phyloP scores from a whole-genome alignment of 2,329 filamentous ascomycete genomes.

The Sporothrix euskadiensis region DNA sequence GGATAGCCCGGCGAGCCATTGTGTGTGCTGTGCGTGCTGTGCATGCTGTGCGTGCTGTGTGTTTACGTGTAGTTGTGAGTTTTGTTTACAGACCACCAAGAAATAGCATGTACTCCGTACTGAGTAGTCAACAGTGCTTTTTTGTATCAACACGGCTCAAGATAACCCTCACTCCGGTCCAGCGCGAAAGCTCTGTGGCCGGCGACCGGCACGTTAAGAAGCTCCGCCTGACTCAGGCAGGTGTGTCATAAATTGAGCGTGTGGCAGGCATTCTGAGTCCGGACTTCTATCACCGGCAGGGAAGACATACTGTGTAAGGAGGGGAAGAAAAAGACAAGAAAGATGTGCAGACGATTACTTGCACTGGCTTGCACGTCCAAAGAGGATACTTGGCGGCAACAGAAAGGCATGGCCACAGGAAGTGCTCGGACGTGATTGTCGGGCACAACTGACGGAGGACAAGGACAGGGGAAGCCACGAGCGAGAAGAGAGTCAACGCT shows the following conservation, averaged over 20 bases:
- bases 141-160: background rate
- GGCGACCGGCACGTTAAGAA: background rate
- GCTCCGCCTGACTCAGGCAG: constrained; percentile 6
- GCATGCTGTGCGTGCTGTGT: background rate
- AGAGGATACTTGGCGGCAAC: background rate
- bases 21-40: background rate
- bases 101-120: background rate
- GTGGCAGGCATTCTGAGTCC: background rate
- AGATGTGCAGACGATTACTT: background rate
- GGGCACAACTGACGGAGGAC: background rate
- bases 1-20: constrained; percentile 33
- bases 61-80: background rate
- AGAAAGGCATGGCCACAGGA: background rate
- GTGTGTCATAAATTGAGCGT: background rate
- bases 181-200: background rate
- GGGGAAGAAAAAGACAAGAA: background rate
- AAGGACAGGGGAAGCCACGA: background rate
- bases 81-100: background rate
- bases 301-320: background rate
- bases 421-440: too few relatives aligned
- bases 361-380: background rate
- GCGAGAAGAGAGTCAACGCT: background rate
- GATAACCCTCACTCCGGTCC: background rate
- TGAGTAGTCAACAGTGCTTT: background rate
- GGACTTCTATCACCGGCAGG: background rate